Evolutionary conservation across 768 basidiomycete genomes (phyloP), one percentile per base, ranked within the genome.

Genomic region (Wakefieldia striispora): DNA sequence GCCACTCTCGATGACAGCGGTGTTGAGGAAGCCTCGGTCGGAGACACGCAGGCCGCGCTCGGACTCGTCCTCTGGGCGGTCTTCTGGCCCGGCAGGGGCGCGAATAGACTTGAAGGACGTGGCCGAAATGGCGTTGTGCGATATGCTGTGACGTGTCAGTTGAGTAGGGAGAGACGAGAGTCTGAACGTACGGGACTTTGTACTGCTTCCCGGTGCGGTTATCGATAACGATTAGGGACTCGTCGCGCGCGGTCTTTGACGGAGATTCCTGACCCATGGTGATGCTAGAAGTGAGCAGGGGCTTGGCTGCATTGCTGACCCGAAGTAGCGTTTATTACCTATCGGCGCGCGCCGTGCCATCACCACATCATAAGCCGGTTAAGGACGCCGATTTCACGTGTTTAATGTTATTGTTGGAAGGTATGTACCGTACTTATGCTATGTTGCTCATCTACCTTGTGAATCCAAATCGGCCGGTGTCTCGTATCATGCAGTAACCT

Each of bases 121-220:
- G 0, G 91, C 91, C 20, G 81, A 71, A 23, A 95, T 77, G 31
- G 85, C 81, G 66, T 94, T 95, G 67, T 93, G 81, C 24, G 71
- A 72, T 56, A 95, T 92, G 6, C 91, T 93, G 54, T 12, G 54
- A 23, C 13, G 3, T 23, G 34, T 47, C 45, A 36, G 23, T 6
- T 24, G 38, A 52, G 41, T 27, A 21, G 21, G 31, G 3, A 11
- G 27, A 36, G 27, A 38, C 20, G 26, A 23, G 24, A 40, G 36
- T 7, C 16, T 21, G 12, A 12, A 77, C 87, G 63, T 52, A 91
- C 88, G 85, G 85, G 40, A 93, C 72, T 24, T 70, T 79, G 70
- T 86, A 86, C 3, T 79, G 77, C 65, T 84, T 87, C 24, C 89
- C 90, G 3, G 92, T 94, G 49, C 92, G 83, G 66, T 94, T 91